Percentiles rank a stretch among this genome's conserved stretches.
Conservation (phyloP, 768 basidiomycete genomes). For the Exidia glandulosa region DNA sequence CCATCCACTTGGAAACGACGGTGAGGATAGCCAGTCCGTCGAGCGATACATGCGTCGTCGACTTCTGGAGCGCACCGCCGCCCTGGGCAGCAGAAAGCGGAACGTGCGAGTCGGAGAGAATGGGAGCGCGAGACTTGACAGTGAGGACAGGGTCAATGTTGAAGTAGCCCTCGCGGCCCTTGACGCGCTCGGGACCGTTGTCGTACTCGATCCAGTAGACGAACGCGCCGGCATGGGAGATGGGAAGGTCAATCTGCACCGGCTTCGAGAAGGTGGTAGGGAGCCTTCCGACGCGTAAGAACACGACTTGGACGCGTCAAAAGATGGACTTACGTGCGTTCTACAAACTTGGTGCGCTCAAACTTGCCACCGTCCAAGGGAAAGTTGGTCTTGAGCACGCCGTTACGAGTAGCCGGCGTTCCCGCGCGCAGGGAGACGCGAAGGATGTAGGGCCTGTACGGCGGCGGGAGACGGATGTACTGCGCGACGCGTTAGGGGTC, state of each 20-base stretch:
- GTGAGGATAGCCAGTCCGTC: conserved; percentile 85
- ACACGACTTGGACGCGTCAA: background rate
- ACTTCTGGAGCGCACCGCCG: conserved; percentile 39
- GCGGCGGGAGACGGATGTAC: conserved; percentile 96
- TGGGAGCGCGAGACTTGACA: conserved; percentile 57
- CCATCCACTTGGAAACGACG: conserved; percentile 98
- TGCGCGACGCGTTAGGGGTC: conserved; percentile 20
- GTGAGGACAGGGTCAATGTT: conserved; percentile 89
- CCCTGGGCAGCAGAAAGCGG: conserved; percentile 42
- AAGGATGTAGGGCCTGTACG: conserved; percentile 77
- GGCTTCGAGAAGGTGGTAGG: conserved; percentile 83
- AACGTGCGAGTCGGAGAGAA: conserved; percentile 47
- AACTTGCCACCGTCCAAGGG: conserved; percentile 88
- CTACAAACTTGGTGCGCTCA: conserved; percentile 57
- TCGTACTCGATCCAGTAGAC: conserved; percentile 93
- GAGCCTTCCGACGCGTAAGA: conserved; percentile 39
- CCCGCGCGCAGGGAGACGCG: conserved; percentile 89
- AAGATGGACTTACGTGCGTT: conserved; percentile 53
- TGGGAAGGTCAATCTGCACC: conserved; percentile 88
- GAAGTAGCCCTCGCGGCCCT: conserved; percentile 87
- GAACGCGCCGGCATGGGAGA: conserved; percentile 94
- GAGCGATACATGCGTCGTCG: conserved; percentile 61
- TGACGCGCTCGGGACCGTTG: conserved; percentile 37
- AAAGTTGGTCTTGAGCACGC: conserved; percentile 92
- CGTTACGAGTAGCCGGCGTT: conserved; percentile 80